phyloP scores from a whole-genome alignment of 495 filamentous ascomycete genomes.

The Penicillium verhagenii region DNA sequence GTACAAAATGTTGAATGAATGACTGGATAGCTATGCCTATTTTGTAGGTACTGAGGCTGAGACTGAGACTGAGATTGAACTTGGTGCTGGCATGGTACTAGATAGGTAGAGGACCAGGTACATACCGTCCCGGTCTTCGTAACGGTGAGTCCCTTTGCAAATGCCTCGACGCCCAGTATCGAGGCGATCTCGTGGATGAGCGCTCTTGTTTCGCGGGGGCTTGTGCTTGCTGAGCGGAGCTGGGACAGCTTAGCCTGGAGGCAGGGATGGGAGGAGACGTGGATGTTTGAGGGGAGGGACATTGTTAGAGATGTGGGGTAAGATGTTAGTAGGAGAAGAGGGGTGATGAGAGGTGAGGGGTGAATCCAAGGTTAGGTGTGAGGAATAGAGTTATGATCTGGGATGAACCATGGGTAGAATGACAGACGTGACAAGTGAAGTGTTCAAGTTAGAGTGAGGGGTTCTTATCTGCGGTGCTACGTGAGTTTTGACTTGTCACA shows the following conservation, averaged over 20 bases:
- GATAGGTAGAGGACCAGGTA: too few species aligned
- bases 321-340: background rate
- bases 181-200: conserved; percentile 83
- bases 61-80: too few species aligned
- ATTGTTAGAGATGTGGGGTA: background rate
- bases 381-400: background rate
- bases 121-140: conserved; percentile 39
- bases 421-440: too few species aligned
- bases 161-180: conserved; percentile 79
- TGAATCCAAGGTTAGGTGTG: background rate
- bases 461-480: conserved; percentile 17
- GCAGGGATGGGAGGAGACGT: conserved; percentile 84
- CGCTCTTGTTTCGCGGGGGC: conserved; percentile 71
- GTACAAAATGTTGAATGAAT: too few species aligned
- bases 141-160: conserved; percentile 60
- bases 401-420: too few species aligned
- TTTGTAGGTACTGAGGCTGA: too few species aligned
- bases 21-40: background rate
- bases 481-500: background rate
- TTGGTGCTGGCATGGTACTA: too few species aligned
- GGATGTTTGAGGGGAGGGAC: conserved; percentile 49
- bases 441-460: background rate
- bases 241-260: conserved; percentile 85
- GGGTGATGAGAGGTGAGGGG: background rate
- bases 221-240: conserved; percentile 70